These are phyloP conservation scores for Cryphonectria carpinicola DNA, from an alignment of 2,329 filamentous ascomycete genomes.

Conservation along the genomic window DNA sequence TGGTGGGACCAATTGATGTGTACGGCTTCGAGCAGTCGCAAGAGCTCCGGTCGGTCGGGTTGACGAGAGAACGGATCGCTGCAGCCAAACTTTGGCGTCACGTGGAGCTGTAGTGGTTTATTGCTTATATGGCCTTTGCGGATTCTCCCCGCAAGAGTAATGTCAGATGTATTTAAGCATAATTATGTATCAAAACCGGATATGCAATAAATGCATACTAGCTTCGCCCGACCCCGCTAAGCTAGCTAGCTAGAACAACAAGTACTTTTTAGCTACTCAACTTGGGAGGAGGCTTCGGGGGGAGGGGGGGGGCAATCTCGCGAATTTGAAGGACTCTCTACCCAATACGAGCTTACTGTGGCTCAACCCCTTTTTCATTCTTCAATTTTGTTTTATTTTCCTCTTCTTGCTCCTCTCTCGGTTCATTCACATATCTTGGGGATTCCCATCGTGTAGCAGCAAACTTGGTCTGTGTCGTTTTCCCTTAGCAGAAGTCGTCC, in stretches of 20 bases:
- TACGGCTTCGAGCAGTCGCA: constrained; percentile 44
- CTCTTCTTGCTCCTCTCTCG: not conserved
- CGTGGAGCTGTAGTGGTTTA: constrained; percentile 18
- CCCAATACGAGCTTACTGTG: not conserved
- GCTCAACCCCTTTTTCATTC: not conserved
- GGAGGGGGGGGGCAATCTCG: not conserved
- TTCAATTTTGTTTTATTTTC: not conserved
- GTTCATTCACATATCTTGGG: not conserved
- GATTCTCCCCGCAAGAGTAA: not conserved
- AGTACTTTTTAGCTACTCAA: not conserved
- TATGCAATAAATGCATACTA: not conserved
- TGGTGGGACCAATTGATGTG: constrained; percentile 52
- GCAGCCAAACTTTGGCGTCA: constrained; percentile 26
- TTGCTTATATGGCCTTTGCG: not conserved
- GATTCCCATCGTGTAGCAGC: not conserved
- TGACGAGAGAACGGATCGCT: constrained; percentile 22
- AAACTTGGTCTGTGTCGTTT: not conserved
- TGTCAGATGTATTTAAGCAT: not conserved
- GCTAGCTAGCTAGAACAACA: not conserved
- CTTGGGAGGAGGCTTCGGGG: not conserved
- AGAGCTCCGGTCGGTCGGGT: constrained; percentile 43
- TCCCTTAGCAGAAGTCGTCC: not conserved
- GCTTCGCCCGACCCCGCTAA: not conserved
- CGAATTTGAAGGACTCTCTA: not conserved
- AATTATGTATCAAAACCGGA: not conserved